Evolutionary conservation across 2,329 filamentous ascomycete genomes (phyloP).

Genomic region (Sporothrix schenckii): DNA sequence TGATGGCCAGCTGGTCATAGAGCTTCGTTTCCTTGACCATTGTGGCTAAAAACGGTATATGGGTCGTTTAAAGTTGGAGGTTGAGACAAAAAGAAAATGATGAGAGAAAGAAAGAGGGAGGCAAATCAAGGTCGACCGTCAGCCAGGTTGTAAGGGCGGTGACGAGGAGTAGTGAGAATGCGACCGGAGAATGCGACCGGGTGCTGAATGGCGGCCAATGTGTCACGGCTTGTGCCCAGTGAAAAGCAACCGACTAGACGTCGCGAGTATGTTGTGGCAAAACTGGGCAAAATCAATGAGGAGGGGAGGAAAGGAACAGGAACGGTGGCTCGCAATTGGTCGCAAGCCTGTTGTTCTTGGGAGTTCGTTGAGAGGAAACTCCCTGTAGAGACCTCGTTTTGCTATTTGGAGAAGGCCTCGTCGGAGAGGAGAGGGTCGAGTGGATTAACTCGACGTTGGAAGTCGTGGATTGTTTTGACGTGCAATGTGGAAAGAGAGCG

Average conservation of each 20-base stretch:
- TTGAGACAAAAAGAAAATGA: neutral
- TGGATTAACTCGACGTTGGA: neutral
- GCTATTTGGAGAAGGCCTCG: neutral
- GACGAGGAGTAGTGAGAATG: neutral
- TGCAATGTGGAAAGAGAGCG: neutral
- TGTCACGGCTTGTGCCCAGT: constrained; percentile 25
- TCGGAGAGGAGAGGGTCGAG: constrained; percentile 3
- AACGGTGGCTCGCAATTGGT: neutral
- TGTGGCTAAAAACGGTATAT: constrained; percentile 31
- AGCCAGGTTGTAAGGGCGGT: constrained; percentile 5
- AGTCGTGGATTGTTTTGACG: neutral
- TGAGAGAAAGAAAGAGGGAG: neutral
- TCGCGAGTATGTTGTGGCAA: constrained; percentile 27
- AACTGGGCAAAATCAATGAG: constrained; percentile 7
- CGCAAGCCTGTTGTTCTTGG: neutral
- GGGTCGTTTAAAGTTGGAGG: neutral
- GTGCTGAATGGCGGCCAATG: constrained; percentile 15
- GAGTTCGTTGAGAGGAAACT: neutral
- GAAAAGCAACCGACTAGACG: neutral
- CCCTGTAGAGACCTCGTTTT: neutral
- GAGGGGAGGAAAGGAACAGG: constrained; percentile 1
- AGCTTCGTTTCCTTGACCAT: constrained; percentile 56
- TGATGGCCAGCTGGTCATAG: constrained; percentile 82
- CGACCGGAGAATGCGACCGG: constrained; percentile 8
- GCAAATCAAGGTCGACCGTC: neutral